Evolutionary conservation across 2,329 filamentous ascomycete genomes (phyloP).

Genomic region (Colletotrichum liriopes): DNA sequence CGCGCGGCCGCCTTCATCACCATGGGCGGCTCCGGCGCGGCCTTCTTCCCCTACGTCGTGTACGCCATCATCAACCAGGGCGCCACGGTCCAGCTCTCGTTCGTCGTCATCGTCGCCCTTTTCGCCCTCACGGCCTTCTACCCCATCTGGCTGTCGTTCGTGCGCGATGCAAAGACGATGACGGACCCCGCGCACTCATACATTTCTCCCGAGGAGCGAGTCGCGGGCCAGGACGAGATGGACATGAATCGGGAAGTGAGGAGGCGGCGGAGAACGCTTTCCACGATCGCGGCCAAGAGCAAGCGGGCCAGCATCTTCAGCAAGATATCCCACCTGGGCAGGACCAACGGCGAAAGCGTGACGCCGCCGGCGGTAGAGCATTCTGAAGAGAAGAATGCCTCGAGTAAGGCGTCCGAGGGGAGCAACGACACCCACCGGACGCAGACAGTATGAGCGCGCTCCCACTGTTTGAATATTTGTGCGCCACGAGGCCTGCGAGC

Average conservation of each 20-base stretch:
- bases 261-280: constrained; percentile 26
- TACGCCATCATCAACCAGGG: constrained; percentile 75
- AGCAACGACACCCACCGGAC: constrained; percentile 32
- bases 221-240: constrained; percentile 29
- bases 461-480: constrained; percentile 13
- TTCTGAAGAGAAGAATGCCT: constrained; percentile 37
- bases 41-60: constrained; percentile 81
- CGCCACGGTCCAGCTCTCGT: constrained; percentile 75
- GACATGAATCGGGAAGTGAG: constrained; percentile 35
- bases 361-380: constrained; percentile 36
- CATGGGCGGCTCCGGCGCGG: constrained; percentile 81
- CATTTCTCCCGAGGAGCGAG: constrained; percentile 38
- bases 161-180: constrained; percentile 63
- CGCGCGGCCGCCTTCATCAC: constrained; percentile 84
- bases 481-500: constrained; percentile 19
- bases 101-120: constrained; percentile 73
- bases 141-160: constrained; percentile 64
- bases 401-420: constrained; percentile 36
- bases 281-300: constrained; percentile 26
- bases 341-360: constrained; percentile 35
- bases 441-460: constrained; percentile 34
- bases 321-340: constrained; percentile 38
- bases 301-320: constrained; percentile 37
- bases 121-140: constrained; percentile 64
- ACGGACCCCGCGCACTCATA: constrained; percentile 54